Evolutionary conservation across 225 moss, liverwort and hornwort genomes (phyloP), one percentile per base, ranked within the genome.

Genomic region (Pseudisothecium myosuroides): DNA sequence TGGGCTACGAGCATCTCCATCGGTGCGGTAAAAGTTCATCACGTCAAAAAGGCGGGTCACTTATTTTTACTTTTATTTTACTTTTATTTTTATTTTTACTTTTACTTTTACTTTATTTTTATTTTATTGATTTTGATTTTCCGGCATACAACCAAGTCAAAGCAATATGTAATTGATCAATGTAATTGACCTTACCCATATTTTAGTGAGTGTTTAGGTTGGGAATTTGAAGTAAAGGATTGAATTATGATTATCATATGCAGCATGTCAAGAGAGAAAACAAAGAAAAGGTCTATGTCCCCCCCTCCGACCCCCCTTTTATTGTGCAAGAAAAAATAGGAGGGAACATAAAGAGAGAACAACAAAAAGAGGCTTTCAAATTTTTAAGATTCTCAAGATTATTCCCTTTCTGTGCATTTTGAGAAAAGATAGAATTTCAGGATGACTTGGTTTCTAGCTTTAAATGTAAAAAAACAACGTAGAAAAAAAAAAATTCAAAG

Each of bases 341-440:
- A n/a, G n/a, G n/a, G n/a, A n/a, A n/a, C n/a, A n/a, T n/a, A n/a
- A n/a, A n/a, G n/a, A n/a, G n/a, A n/a, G n/a, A n/a, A n/a, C n/a
- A n/a, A n/a, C n/a, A n/a, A n/a, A n/a, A n/a, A n/a, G n/a, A n/a
- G n/a, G n/a, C n/a, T n/a, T n/a, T n/a, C n/a, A n/a, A n/a, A n/a
- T n/a, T n/a, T n/a, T n/a, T n/a, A n/a, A n/a, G n/a, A n/a, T n/a
- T n/a, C n/a, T n/a, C n/a, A n/a, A n/a, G n/a, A n/a, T n/a, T 36
- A 23, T 22, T 19, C 5, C 4, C 4, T 34, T 0, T 0, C 2
- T 0, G 36, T 52, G 0, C 2, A 34, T 21, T 2, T 34, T 52
- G 3, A 21, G 1, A 52, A 22, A 52, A 14, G 14, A 52, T 0
- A 36, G 0, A 34, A 76, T 0, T 13, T 22, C 2, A 32, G 50